Evolutionary conservation across 495 filamentous ascomycete species (phyloP).

Genomic region (Clohesyomyces aquaticus): DNA sequence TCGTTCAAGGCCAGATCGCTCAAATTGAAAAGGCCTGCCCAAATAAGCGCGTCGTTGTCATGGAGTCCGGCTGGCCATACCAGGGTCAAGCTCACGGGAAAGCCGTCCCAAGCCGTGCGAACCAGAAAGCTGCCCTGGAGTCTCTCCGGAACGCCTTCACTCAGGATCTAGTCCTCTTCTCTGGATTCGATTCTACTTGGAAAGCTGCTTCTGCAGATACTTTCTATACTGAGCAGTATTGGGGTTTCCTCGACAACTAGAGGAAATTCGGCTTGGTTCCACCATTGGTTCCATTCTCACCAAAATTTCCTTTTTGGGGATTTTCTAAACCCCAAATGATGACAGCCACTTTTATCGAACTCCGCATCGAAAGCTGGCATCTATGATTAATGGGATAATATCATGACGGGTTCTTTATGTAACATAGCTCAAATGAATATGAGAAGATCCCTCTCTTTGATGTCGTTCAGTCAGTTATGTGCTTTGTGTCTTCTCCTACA

Average conservation of each 20-base stretch:
- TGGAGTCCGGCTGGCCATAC: slow-evolving; percentile 85
- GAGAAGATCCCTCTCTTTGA: not conserved
- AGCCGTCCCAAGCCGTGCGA: slow-evolving; percentile 64
- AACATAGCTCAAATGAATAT: not conserved
- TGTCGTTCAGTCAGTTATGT: too few relatives aligned
- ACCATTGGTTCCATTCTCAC: too few relatives aligned
- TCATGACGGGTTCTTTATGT: not conserved
- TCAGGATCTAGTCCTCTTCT: slow-evolving; percentile 67
- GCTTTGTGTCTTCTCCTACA: not conserved
- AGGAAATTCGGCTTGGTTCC: not conserved
- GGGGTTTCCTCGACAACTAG: slow-evolving; percentile 58
- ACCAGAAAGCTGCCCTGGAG: slow-evolving; percentile 66
- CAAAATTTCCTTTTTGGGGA: not conserved
- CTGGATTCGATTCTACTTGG: slow-evolving; percentile 77
- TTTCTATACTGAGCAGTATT: slow-evolving; percentile 72
- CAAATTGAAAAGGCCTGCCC: slow-evolving; percentile 58
- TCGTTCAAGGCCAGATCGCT: slow-evolving; percentile 57
- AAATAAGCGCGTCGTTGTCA: slow-evolving; percentile 64
- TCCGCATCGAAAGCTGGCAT: not conserved
- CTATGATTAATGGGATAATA: not conserved
- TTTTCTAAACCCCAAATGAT: not conserved
- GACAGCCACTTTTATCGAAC: too few relatives aligned
- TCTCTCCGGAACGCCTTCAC: slow-evolving; percentile 62
- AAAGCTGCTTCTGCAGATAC: slow-evolving; percentile 68
- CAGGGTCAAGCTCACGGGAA: slow-evolving; percentile 63